Evolutionary conservation across 441 rosid genomes (phyloP).

Genomic region (Hura crepitans): DNA sequence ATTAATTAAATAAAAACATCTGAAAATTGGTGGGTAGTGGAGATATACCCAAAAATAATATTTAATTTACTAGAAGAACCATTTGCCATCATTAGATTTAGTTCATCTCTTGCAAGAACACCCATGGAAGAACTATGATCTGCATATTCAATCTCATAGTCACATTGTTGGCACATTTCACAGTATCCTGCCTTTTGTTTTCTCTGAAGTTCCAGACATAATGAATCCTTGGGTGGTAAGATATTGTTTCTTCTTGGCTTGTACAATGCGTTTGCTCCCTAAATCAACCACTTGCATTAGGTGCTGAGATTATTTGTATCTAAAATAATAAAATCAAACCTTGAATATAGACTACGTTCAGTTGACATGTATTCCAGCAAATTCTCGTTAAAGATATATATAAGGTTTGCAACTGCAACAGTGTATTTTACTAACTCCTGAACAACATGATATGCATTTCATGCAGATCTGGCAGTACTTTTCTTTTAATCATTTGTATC

Average conservation of each 20-base stretch:
- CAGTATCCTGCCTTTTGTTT: constrained; percentile 41
- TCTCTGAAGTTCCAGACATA: constrained; percentile 65
- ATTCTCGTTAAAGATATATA: neutral
- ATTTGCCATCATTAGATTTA: constrained; percentile 54
- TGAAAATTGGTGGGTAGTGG: neutral
- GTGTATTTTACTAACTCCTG: neutral
- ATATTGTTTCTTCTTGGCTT: constrained; percentile 58
- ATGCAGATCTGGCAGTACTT: neutral
- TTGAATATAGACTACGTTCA: neutral
- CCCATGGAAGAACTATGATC: constrained; percentile 92
- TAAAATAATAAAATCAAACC: neutral
- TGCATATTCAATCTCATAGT: constrained; percentile 91
- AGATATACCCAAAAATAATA: constrained; percentile 64
- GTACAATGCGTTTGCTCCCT: constrained; percentile 87
- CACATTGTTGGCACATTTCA: constrained; percentile 72
- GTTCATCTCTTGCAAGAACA: constrained; percentile 76
- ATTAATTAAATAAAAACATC: constrained; percentile 8
- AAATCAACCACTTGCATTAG: constrained; percentile 30
- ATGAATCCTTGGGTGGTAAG: constrained; percentile 43
- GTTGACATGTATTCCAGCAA: neutral
- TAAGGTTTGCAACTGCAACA: neutral
- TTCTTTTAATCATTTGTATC: neutral
- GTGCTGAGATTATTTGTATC: neutral
- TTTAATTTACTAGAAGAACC: constrained; percentile 57
- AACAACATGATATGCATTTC: neutral